Conservation (phyloP, 1,284 basidiomycete species). For the Heterobasidion annosum region DNA sequence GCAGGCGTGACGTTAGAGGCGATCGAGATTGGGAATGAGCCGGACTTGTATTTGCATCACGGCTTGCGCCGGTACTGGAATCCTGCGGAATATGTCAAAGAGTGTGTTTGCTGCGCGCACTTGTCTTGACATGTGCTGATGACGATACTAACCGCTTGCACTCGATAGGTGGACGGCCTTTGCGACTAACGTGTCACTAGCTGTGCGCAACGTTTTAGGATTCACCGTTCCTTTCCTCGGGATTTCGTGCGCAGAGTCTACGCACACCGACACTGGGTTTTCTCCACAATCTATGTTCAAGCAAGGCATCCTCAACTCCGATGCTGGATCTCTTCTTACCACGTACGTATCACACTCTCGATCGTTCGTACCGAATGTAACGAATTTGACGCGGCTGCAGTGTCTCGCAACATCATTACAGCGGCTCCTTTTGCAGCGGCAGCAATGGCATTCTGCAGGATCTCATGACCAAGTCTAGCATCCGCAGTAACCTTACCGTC, state of each 20-base stretch:
- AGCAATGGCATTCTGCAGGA: slow-evolving; percentile 39
- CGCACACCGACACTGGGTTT: slow-evolving; percentile 35
- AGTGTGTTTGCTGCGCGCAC: slow-evolving; percentile 45
- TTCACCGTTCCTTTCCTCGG: slow-evolving; percentile 40
- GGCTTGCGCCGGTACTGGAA: slow-evolving; percentile 1
- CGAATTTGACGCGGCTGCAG: slow-evolving; percentile 20
- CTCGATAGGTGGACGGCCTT: slow-evolving; percentile 22
- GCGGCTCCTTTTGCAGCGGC: slow-evolving; percentile 47
- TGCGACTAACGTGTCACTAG: slow-evolving; percentile 21
- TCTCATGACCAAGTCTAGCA: slow-evolving; percentile 51
- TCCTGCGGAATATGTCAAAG: slow-evolving; percentile 9
- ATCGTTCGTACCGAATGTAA: background rate
- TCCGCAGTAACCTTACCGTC: slow-evolving; percentile 45
- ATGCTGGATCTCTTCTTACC: slow-evolving; percentile 22
- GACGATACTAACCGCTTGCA: background rate
- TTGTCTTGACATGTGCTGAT: slow-evolving; percentile 2
- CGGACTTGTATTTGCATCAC: slow-evolving; percentile 51
- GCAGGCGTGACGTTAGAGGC: slow-evolving; percentile 29
- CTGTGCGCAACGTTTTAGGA: slow-evolving; percentile 13
- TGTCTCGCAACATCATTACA: slow-evolving; percentile 57
- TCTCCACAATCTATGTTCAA: slow-evolving; percentile 43
- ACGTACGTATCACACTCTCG: slow-evolving; percentile 16
- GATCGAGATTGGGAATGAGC: slow-evolving; percentile 36
- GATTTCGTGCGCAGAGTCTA: slow-evolving; percentile 41
- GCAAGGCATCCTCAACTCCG: slow-evolving; percentile 22